Conservation (phyloP, 2,329 filamentous ascomycete species). For the Thelonectria rubi region DNA sequence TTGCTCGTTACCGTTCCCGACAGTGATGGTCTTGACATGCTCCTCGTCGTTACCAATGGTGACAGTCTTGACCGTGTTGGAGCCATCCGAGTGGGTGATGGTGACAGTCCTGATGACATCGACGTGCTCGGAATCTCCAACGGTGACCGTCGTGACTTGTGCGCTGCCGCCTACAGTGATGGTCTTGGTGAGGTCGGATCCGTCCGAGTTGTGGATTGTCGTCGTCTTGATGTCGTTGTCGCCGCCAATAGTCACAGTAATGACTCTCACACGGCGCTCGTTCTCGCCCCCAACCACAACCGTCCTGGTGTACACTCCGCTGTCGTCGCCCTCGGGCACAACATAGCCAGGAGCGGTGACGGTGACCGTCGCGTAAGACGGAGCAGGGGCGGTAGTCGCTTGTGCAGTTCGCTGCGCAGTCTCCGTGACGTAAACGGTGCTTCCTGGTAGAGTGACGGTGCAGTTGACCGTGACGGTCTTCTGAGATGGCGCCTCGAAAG, state of each 20-base stretch:
- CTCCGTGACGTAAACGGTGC: constrained; percentile 39
- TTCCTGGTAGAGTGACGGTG: constrained; percentile 36
- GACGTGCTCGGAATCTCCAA: background rate
- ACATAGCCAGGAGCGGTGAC: background rate
- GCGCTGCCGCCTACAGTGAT: background rate
- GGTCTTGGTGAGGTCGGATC: background rate
- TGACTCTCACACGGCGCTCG: constrained; percentile 5
- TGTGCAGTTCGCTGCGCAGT: constrained; percentile 37
- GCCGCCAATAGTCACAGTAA: constrained; percentile 7
- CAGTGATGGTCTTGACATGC: background rate
- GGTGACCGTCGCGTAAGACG: background rate
- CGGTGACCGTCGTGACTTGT: background rate
- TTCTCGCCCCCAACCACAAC: constrained; percentile 5
- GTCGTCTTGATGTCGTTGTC: background rate
- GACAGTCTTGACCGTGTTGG: constrained; percentile 20
- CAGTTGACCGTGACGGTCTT: constrained; percentile 42
- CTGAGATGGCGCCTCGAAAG: constrained; percentile 26
- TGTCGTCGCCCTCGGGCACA: background rate
- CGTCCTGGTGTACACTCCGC: constrained; percentile 21
- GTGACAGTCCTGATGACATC: background rate
- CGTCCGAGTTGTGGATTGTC: background rate
- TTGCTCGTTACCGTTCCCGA: background rate
- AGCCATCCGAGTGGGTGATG: background rate
- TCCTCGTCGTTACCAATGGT: constrained; percentile 23
- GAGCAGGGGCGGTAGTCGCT: constrained; percentile 25